Evolutionary conservation across 306 rosid species (phyloP), one percentile per base, ranked within the genome.

Genomic region (Geum urbanum): DNA sequence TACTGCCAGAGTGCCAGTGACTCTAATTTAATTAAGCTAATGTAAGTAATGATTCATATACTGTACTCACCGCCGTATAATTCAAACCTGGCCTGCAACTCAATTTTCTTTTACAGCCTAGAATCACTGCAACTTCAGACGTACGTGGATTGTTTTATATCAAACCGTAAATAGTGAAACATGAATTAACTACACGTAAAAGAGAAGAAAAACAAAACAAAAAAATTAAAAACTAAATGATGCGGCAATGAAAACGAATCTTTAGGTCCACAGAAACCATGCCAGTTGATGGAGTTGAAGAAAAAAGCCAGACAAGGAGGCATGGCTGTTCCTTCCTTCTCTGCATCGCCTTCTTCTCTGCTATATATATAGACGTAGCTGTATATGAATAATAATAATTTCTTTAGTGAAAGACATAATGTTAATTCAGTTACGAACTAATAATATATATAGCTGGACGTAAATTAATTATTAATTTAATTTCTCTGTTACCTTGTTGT

Each of bases 231-330:
- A 24, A 39, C 40, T 22, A 12, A 55, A 16, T 56, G 18, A 57
- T 12, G n/a, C 63, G 18, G 6, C 6, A 35, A 27, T 58, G 27
- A 37, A 58, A 58, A 27, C 43, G 24, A 60, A 60, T 60, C 22
- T 35, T 27, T 58, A 58, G 43, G 65, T 37, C 65, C 65, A 60
- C 65, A 5, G 4, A 22, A 59, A 60, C 8, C 63, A 57, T 16
- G 27, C 27, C 18, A 14, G 63, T 5, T 57, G 37, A 32, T 32
- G 37, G 37, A 32, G 37, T 32, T 32, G 37, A 45, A 37, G 47
- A 16, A 37, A 37, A 37, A 60, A 60, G 14, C 24, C 65, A 60
- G 65, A 60, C 65, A 60, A 58, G 43, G 63, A 58, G 19, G 63
- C 63, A 27, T 57, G 14, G 63, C 32, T 57, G 63, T 56, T 27